Percentiles rank a stretch among this genome's conserved stretches.
phyloP scores from a whole-genome alignment of 805 yeast species.

The Saccharomycodes ludwigii region DNA sequence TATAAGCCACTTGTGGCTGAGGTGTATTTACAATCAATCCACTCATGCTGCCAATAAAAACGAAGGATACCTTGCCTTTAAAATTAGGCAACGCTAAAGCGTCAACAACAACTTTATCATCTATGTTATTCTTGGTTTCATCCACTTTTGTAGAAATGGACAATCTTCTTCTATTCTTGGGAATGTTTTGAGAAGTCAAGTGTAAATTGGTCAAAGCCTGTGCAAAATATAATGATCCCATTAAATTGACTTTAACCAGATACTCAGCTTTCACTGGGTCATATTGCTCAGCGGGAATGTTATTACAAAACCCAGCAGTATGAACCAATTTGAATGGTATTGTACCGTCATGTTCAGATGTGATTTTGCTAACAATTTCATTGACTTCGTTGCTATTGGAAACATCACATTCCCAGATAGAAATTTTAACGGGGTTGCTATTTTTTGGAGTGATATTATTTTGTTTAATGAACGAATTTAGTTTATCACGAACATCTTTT shows the following conservation, averaged over 20 bases:
- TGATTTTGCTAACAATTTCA: slow-evolving; percentile 36
- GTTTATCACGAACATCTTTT: slow-evolving; percentile 39
- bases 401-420: slow-evolving; percentile 66
- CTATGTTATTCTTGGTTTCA: slow-evolving; percentile 49
- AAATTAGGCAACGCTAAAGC: slow-evolving; percentile 12
- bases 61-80: slow-evolving; percentile 40
- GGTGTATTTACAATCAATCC: slow-evolving; percentile 70
- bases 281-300: slow-evolving; percentile 65
- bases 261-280: slow-evolving; percentile 60
- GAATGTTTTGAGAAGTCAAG: no score
- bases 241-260: slow-evolving; percentile 55
- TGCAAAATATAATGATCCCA: slow-evolving; percentile 58
- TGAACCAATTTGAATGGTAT: slow-evolving; percentile 57
- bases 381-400: slow-evolving; percentile 52
- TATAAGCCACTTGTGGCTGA: slow-evolving; percentile 69
- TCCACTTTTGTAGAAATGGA: slow-evolving; percentile 27
- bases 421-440: slow-evolving; percentile 26
- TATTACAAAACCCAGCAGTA: slow-evolving; percentile 81
- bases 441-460: slow-evolving; percentile 18
- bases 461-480: slow-evolving; percentile 34
- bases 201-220: slow-evolving; percentile 15
- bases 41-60: slow-evolving; percentile 69
- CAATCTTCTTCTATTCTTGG: slow-evolving; percentile 32
- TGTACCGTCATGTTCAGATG: slow-evolving; percentile 43
- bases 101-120: slow-evolving; percentile 32